phyloP scores from a whole-genome alignment of 2,329 filamentous ascomycete genomes.

The Chrysoporthe cubensis region DNA sequence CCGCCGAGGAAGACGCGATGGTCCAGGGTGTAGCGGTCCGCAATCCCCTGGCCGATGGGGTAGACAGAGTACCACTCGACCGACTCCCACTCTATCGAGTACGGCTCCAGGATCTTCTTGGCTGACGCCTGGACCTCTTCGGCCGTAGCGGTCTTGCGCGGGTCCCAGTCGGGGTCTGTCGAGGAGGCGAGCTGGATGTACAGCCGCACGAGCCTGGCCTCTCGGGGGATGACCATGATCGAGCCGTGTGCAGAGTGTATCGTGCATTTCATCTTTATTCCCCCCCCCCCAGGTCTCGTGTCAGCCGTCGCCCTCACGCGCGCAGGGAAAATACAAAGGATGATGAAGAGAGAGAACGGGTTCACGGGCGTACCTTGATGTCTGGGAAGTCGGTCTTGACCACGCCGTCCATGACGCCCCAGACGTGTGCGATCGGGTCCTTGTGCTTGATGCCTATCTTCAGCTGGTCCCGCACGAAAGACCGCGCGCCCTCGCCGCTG shows the following conservation, averaged over 20 bases:
- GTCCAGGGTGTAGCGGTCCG: constrained; percentile 68
- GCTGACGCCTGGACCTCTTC: constrained; percentile 67
- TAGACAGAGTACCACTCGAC: constrained; percentile 79
- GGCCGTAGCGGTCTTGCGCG: constrained; percentile 65
- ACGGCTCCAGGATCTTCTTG: constrained; percentile 68
- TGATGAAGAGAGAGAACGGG: no score
- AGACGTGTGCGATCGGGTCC: constrained; percentile 72
- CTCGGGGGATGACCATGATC: constrained; percentile 79
- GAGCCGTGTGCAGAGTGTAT: constrained; percentile 76
- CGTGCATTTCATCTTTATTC: constrained; percentile 68
- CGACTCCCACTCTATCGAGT: constrained; percentile 67
- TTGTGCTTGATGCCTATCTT: constrained; percentile 73
- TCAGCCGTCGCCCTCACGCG: neutral
- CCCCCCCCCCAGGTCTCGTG: no score
- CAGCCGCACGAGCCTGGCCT: constrained; percentile 69
- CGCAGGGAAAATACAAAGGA: no score
- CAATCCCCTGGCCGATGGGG: constrained; percentile 74
- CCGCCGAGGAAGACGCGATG: constrained; percentile 75
- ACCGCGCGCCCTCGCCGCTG: constrained; percentile 71
- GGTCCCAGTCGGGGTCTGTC: constrained; percentile 63
- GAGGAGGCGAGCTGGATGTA: constrained; percentile 71
- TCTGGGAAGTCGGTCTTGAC: constrained; percentile 77
- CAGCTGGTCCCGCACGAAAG: constrained; percentile 65
- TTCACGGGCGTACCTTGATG: constrained; percentile 60
- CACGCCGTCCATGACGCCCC: constrained; percentile 77